Evolutionary conservation across 1,284 basidiomycete species (phyloP).

Genomic region (Cryptococcus wingfieldii): DNA sequence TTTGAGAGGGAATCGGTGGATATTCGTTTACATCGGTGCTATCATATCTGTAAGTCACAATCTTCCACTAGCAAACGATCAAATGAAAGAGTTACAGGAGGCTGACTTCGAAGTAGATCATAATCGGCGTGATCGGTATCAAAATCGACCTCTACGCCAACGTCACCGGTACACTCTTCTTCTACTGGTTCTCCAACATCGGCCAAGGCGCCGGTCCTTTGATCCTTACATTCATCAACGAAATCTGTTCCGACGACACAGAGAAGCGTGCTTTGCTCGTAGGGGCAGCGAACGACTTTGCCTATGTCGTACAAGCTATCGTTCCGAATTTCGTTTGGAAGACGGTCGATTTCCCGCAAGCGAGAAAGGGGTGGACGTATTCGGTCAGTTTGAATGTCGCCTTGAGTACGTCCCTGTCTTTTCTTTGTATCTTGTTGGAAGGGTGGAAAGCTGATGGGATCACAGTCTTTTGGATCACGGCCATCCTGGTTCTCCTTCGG

Average conservation of each 20-base stretch:
- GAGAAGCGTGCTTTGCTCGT: conserved; percentile 39
- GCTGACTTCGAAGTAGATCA: conserved; percentile 3
- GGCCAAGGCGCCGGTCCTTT: conserved; percentile 17
- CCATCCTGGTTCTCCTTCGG: conserved; percentile 17
- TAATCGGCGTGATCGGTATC: conserved; percentile 20
- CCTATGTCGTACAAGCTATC: conserved; percentile 40
- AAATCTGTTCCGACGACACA: conserved; percentile 29
- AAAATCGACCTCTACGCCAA: conserved; percentile 28
- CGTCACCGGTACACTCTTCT: conserved; percentile 20
- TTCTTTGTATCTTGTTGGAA: not conserved
- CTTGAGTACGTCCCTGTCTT: conserved; percentile 19
- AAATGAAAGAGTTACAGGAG: not conserved
- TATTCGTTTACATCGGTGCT: conserved; percentile 32
- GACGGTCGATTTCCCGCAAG: conserved; percentile 33
- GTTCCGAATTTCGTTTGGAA: conserved; percentile 42
- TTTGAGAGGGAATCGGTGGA: conserved; percentile 30
- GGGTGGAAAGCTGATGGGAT: not conserved
- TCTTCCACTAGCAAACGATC: not conserved
- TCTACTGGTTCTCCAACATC: conserved; percentile 26
- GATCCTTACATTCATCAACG: conserved; percentile 35
- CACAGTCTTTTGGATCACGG: conserved; percentile 19
- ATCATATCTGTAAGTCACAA: conserved; percentile 5
- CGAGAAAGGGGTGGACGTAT: conserved; percentile 30
- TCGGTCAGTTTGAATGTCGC: conserved; percentile 16
- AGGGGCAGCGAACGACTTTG: conserved; percentile 33